Evolutionary conservation across 305 asterid species (phyloP).

Genomic region (Nicotiana rustica): DNA sequence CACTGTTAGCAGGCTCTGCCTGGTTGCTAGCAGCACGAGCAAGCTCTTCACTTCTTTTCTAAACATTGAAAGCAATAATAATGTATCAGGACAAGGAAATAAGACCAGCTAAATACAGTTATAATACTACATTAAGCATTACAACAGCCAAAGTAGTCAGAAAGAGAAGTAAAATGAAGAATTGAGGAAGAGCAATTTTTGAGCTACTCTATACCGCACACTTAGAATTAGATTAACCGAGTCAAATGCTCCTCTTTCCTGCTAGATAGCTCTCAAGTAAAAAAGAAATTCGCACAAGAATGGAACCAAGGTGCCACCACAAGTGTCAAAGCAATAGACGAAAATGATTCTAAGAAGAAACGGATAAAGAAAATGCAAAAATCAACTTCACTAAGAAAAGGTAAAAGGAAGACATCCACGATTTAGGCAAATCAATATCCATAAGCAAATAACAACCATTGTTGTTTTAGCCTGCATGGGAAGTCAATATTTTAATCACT

Average conservation of each 20-base stretch:
- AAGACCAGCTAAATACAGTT: neutral
- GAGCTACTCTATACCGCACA: neutral
- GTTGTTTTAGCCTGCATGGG: neutral
- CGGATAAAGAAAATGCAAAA: neutral
- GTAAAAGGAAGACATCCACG: constrained; percentile 23
- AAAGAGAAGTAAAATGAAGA: constrained; percentile 19
- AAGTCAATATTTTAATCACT: constrained; percentile 17
- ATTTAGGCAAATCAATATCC: neutral
- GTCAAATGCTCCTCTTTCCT: constrained; percentile 5
- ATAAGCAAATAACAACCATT: neutral
- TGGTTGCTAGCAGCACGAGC: constrained; percentile 65
- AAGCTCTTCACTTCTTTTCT: constrained; percentile 79
- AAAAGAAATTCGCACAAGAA: neutral
- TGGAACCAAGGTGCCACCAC: constrained; percentile 3
- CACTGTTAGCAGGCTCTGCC: constrained; percentile 55
- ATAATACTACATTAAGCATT: neutral
- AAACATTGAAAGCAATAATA: constrained; percentile 19
- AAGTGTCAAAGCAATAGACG: constrained; percentile 7
- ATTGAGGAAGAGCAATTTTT: constrained; percentile 6
- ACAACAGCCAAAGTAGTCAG: constrained; percentile 18
- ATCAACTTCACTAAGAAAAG: neutral
- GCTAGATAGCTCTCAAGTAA: neutral
- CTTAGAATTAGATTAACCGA: constrained; percentile 2
- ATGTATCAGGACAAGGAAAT: constrained; percentile 30
- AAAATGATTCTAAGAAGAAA: neutral